Conservation (phyloP, 2,329 filamentous ascomycete species). For the Elsinoe arachidis region DNA sequence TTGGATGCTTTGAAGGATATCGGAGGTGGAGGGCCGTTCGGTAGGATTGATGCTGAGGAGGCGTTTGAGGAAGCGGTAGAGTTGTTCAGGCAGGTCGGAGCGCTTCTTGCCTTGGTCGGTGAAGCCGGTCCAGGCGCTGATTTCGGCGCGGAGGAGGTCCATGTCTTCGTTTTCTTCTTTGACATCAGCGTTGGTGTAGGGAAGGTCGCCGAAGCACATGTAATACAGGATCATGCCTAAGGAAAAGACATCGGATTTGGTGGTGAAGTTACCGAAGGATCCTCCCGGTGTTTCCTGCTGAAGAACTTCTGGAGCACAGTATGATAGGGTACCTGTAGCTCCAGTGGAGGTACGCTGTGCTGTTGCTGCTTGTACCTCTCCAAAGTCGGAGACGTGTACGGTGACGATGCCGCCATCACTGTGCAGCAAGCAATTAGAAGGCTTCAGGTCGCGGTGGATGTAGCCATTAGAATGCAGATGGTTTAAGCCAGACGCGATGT, state of each 20-base stretch:
- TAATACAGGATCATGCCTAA: constrained; percentile 98
- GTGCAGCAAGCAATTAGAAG: constrained; percentile 88
- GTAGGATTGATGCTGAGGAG: constrained; percentile 69
- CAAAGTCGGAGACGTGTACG: constrained; percentile 94
- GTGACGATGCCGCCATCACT: constrained; percentile 55
- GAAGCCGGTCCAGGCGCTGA: constrained; percentile 72
- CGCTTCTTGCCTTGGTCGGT: constrained; percentile 60
- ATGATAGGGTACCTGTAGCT: constrained; percentile 91
- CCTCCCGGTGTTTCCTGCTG: constrained; percentile 55
- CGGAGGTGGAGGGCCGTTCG: constrained; percentile 72
- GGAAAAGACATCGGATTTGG: constrained; percentile 97
- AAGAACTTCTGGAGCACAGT: constrained; percentile 91
- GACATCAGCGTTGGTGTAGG: constrained; percentile 32
- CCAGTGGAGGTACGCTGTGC: constrained; percentile 79
- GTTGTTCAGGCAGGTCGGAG: constrained; percentile 72
- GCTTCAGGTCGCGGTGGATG: constrained; percentile 92
- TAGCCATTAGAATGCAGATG: constrained; percentile 88
- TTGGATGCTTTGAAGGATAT: constrained; percentile 72
- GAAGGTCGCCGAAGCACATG: constrained; percentile 85
- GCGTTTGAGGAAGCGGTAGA: constrained; percentile 76
- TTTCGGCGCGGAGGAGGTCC: constrained; percentile 72
- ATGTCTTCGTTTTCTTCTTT: constrained; percentile 79
- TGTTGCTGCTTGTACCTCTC: constrained; percentile 84
- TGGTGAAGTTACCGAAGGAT: constrained; percentile 83
- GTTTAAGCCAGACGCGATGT: constrained; percentile 84